Conservation (phyloP, 306 rosid species). For the Astragalus glycyphyllos region DNA sequence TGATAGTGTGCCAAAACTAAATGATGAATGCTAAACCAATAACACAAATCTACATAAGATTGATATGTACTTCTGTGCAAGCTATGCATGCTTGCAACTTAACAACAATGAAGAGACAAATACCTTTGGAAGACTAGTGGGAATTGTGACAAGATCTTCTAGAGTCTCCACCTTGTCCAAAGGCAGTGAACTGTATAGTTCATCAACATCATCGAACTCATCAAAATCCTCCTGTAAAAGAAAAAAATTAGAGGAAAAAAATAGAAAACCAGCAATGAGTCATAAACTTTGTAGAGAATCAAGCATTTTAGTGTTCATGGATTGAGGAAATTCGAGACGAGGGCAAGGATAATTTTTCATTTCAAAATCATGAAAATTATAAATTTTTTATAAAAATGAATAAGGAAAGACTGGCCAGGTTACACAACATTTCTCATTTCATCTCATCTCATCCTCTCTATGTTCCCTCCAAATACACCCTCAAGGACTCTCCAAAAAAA, state of each 20-base stretch:
- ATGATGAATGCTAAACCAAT: constrained; percentile 15
- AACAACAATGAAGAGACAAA: constrained; percentile 8
- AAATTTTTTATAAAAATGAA: constrained; percentile 18
- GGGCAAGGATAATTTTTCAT: constrained; percentile 18
- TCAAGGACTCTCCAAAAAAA: constrained; percentile 23
- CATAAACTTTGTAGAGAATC: constrained; percentile 7
- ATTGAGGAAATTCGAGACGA: neutral
- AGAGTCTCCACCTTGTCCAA: constrained; percentile 92
- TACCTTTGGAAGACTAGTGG: constrained; percentile 91
- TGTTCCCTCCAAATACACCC: constrained; percentile 28
- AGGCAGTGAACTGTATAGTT: constrained; percentile 81
- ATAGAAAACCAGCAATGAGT: constrained; percentile 16
- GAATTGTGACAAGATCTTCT: constrained; percentile 85
- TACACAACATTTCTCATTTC: constrained; percentile 9
- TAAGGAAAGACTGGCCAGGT: constrained; percentile 22
- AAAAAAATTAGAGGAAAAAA: neutral
- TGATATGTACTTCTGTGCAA: neutral
- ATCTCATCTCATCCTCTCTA: neutral
- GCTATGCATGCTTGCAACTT: constrained; percentile 24
- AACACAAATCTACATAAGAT: constrained; percentile 32
- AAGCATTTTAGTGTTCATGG: constrained; percentile 8
- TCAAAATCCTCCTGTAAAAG: constrained; percentile 84
- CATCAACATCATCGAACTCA: constrained; percentile 89
- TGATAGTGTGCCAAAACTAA: constrained; percentile 24
- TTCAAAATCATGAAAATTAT: constrained; percentile 33